Conservation (phyloP, 306 rosid species). For the Arachis stenosperma region DNA sequence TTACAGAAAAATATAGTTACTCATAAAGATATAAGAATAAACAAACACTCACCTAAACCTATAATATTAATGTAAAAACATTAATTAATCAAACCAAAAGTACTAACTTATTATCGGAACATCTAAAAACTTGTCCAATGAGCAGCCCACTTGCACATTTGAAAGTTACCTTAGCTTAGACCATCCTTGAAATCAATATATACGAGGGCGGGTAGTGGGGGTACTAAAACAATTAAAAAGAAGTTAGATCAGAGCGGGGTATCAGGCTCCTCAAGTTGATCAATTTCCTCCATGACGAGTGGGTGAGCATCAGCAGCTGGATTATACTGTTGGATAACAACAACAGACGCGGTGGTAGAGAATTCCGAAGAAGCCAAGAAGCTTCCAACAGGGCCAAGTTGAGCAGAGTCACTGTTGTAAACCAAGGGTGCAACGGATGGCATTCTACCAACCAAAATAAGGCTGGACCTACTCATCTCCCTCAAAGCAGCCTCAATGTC, state of each 20-base stretch:
- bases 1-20: too few species aligned
- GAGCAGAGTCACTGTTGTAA: conserved; percentile 53
- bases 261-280: conserved; percentile 36
- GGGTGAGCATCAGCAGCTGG: conserved; percentile 43
- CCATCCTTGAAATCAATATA: too few species aligned
- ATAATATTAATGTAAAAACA: too few species aligned
- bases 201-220: too few species aligned
- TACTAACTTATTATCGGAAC: too few species aligned
- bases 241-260: conserved; percentile 1
- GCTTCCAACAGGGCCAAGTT: conserved; percentile 73
- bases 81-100: too few species aligned
- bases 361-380: conserved; percentile 57
- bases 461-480: conserved; percentile 47
- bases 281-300: conserved; percentile 52
- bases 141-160: too few species aligned
- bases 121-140: too few species aligned
- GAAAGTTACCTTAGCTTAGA: too few species aligned
- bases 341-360: conserved; percentile 54
- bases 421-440: conserved; percentile 52
- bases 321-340: conserved; percentile 66
- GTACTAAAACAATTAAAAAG: too few species aligned
- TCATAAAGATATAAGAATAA: too few species aligned
- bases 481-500: conserved; percentile 46
- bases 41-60: too few species aligned
- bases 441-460: conserved; percentile 69